phyloP scores from a whole-genome alignment of 208 protist genomes.

The Acanthamoeba triangularis region DNA sequence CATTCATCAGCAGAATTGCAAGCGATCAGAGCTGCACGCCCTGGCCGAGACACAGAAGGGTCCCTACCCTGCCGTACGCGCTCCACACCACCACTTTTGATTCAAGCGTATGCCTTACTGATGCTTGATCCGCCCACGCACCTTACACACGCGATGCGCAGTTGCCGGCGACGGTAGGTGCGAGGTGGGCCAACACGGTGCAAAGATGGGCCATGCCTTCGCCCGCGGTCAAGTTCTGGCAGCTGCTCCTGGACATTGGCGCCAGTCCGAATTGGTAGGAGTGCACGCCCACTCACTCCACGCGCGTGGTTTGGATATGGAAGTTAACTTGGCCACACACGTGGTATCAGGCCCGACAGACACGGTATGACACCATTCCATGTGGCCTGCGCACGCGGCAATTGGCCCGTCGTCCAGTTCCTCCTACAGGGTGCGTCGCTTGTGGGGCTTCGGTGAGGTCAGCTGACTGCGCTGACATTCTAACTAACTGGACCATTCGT shows the following conservation, averaged over 20 bases:
- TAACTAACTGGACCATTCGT: neutral
- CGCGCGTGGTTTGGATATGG: no score
- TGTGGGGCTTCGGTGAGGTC: neutral
- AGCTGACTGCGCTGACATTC: neutral
- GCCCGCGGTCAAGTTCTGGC: neutral
- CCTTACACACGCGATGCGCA: neutral
- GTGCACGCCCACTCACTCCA: no score
- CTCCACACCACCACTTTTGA: no score
- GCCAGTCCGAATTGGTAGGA: neutral
- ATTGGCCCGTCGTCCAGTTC: neutral
- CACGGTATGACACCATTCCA: neutral
- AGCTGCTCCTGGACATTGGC: neutral
- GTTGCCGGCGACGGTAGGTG: neutral
- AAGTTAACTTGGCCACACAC: no score
- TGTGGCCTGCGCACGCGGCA: neutral
- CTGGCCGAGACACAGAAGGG: neutral
- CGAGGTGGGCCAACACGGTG: neutral
- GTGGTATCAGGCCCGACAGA: neutral
- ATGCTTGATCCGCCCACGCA: no score
- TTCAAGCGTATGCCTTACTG: no score
- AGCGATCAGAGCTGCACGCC: neutral
- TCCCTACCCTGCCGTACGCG: neutral
- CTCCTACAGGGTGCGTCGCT: neutral
- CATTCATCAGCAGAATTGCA: no score
- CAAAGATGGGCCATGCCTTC: conserved; percentile 1